These are phyloP conservation scores for Oryza australiensis DNA, from an alignment of 176 grass and related monocot genomes.

Conservation along the genomic window DNA sequence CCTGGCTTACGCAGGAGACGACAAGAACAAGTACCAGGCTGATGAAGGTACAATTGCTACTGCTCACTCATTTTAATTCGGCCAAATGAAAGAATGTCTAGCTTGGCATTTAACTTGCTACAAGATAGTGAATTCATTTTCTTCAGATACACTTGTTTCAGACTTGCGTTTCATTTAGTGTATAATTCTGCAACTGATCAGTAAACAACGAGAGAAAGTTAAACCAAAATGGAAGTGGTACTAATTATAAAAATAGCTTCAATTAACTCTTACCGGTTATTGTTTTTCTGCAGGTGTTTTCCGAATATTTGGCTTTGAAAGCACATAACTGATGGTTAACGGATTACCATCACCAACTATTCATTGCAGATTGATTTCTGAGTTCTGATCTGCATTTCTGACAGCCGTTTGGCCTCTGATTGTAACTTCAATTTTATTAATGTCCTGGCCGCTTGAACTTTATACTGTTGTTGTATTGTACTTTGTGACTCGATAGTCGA, in stretches of 20 bases:
- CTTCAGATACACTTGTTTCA: constrained; percentile 22
- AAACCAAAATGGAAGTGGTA: background rate
- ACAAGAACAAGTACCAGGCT: constrained; percentile 93
- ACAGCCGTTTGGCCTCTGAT: background rate
- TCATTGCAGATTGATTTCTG: constrained; percentile 34
- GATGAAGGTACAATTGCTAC: constrained; percentile 68
- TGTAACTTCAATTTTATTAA: constrained; percentile 6
- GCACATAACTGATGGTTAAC: constrained; percentile 33
- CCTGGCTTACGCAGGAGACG: constrained; percentile 95
- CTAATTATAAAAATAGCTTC: background rate
- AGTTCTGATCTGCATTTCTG: background rate
- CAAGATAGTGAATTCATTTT: background rate
- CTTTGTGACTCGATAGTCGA: background rate
- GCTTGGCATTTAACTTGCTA: background rate
- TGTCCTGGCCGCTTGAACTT: constrained; percentile 3
- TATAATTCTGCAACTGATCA: background rate
- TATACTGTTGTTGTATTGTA: constrained; percentile 18
- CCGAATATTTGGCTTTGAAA: constrained; percentile 89
- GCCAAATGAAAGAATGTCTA: background rate
- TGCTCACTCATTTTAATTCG: background rate
- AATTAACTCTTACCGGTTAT: background rate
- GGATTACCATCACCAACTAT: background rate
- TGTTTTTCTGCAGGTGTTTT: constrained; percentile 66
- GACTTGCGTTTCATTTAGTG: background rate
- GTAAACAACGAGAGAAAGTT: background rate